Conservation (phyloP, 164 flowering plant species). For the Akebia trifoliata region DNA sequence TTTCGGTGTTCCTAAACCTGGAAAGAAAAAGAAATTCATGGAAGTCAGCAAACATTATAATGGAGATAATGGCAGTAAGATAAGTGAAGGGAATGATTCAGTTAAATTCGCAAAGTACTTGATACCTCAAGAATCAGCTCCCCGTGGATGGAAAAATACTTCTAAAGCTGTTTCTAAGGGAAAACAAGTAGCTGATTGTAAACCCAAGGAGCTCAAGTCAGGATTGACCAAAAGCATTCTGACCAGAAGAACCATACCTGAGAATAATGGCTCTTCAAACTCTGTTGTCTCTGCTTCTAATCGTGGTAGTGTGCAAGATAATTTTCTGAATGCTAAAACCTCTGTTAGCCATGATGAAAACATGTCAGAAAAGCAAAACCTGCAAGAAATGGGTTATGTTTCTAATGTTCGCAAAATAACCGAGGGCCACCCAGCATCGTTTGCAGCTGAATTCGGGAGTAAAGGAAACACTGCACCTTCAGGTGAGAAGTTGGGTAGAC, state of each 20-base stretch:
- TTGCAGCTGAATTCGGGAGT: conserved; percentile 31
- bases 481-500: conserved; percentile 40
- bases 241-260: conserved; percentile 33
- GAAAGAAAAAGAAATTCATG: conserved; percentile 94
- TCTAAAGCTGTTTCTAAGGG: conserved; percentile 53
- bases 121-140: conserved; percentile 62
- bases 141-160: conserved; percentile 50
- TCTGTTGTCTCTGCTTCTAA: conserved; percentile 23
- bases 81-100: conserved; percentile 40
- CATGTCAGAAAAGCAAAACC: conserved; percentile 25
- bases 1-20: conserved; percentile 94
- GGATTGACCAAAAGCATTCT: conserved; percentile 38
- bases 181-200: conserved; percentile 44
- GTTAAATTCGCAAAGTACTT: conserved; percentile 43
- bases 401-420: conserved; percentile 32
- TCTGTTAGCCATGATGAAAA: conserved; percentile 33
- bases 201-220: conserved; percentile 42
- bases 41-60: conserved; percentile 94
- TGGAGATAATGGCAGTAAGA: conserved; percentile 38
- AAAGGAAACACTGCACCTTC: conserved; percentile 49
- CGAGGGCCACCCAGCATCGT: conserved; percentile 31
- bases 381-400: conserved; percentile 28
- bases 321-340: conserved; percentile 24
- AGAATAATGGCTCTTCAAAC: conserved; percentile 28
- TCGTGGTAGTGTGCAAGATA: conserved; percentile 21